Percentiles rank a stretch among this genome's conserved stretches.
These are phyloP conservation scores for Candida nemodendra DNA, from an alignment of 805 yeast species.

Conservation along the genomic window DNA sequence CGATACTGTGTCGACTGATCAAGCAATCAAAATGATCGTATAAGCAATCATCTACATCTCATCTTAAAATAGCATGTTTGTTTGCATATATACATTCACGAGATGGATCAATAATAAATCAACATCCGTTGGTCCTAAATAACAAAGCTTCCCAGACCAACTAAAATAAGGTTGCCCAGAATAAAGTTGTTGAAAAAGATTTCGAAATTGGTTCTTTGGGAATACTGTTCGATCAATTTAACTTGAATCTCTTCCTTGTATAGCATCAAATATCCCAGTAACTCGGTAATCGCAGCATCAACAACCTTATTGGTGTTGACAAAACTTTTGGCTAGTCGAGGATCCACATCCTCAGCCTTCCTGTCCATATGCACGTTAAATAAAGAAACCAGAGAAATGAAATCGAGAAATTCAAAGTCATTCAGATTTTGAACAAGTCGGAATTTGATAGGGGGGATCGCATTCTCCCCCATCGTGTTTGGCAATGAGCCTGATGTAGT, in stretches of 20 bases:
- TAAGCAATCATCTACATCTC: too few species aligned
- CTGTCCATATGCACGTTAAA: conserved; percentile 14
- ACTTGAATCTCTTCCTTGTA: conserved; percentile 34
- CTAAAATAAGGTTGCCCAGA: conserved; percentile 36
- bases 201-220: conserved; percentile 33
- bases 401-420: conserved; percentile 40
- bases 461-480: conserved; percentile 12
- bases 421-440: conserved; percentile 47
- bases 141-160: conserved; percentile 38
- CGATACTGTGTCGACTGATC: too few species aligned
- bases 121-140: too few species aligned
- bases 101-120: too few species aligned
- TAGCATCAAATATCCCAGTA: conserved; percentile 26
- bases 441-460: conserved; percentile 37
- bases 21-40: too few species aligned
- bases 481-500: conserved; percentile 2
- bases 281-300: conserved; percentile 30
- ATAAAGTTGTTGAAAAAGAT: conserved; percentile 39
- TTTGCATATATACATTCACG: too few species aligned
- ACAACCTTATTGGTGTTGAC: conserved; percentile 31
- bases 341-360: conserved; percentile 8
- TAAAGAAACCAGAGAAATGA: conserved; percentile 25
- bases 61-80: too few species aligned
- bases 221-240: conserved; percentile 28
- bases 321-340: conserved; percentile 18